Evolutionary conservation across 2,329 filamentous ascomycete species (phyloP), one percentile per base, ranked within the genome.

Genomic region (Neofusicoccum kwambonambiense): DNA sequence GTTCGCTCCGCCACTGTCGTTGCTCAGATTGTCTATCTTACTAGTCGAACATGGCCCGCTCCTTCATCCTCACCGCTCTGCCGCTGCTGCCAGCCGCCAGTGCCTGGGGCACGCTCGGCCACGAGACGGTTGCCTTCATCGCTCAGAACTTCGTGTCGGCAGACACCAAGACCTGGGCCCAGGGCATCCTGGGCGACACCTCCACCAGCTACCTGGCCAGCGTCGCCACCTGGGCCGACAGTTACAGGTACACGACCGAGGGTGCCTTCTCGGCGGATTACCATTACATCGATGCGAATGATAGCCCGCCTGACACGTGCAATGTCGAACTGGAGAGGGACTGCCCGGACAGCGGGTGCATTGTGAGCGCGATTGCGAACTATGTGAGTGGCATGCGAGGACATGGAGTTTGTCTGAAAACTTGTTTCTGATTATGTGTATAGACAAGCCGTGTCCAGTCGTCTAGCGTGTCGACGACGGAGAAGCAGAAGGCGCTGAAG

Each of bases 221-320:
- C 64, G 76, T 84, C 15, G 82, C 84, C 12, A 83, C 82, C 1
- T 86, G 83, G 83, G 83, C 84, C 1, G 84, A 86, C 68, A 74
- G 72, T 35, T 86, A 83, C 70, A 80, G 83, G 31, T 76, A 77
- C 60, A 83, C 80, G 1, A 68, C 73, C n/a, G 82, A 73, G 35
- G 83, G 83, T 7, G 71, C 71, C 45, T 86, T 81, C 74, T 80
- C 77, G 13, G 75, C 79, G 0, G 74, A 78, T 0, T 80, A 79
- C 63, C 84, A 85, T 69, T 86, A 76, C 73, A 84, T 84, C 66
- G 83, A 85, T 67, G 82, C 83, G 1, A 71, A 81, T 12, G 81
- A 83, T 68, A 68, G 71, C 12, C 83, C 83, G 0, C 83, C 83
- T 0, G 68, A 69, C 4, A 73, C 70, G 66, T 86, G 83, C 75